These are phyloP conservation scores for Prunus salicina DNA, from an alignment of 306 rosid species.

Conservation along the genomic window DNA sequence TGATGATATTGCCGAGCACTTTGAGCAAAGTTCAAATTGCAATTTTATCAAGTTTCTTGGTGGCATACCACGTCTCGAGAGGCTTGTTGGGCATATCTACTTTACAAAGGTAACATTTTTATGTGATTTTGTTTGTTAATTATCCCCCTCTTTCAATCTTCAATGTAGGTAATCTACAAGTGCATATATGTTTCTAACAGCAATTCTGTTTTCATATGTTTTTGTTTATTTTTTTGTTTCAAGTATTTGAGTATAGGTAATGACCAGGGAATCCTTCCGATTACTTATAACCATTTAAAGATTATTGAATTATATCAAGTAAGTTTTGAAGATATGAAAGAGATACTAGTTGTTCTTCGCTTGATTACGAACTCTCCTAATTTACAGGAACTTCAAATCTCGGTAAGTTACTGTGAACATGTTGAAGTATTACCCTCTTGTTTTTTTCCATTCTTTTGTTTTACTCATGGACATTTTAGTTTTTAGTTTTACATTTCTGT, in stretches of 20 bases:
- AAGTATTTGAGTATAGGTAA: slow-evolving; percentile 90
- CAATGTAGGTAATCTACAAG: slow-evolving; percentile 1
- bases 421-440: not conserved
- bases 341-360: slow-evolving; percentile 78
- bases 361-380: slow-evolving; percentile 82
- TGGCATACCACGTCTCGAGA: slow-evolving; percentile 80
- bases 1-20: slow-evolving; percentile 60
- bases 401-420: slow-evolving; percentile 48
- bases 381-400: slow-evolving; percentile 75
- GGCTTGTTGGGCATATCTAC: slow-evolving; percentile 68
- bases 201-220: not conserved
- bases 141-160: not conserved
- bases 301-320: slow-evolving; percentile 77
- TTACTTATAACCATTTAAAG: slow-evolving; percentile 58
- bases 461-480: not conserved
- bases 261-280: slow-evolving; percentile 37
- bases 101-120: slow-evolving; percentile 74
- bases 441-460: not conserved
- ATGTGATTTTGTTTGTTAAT: slow-evolving; percentile 15
- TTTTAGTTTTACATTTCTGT: slow-evolving; percentile 7
- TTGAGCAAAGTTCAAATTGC: slow-evolving; percentile 58
- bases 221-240: slow-evolving; percentile 18
- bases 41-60: slow-evolving; percentile 81
- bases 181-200: slow-evolving; percentile 9
- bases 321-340: slow-evolving; percentile 88